These are phyloP conservation scores for Penicillium samsonianum DNA, from an alignment of 495 filamentous ascomycete species.

Conservation along the genomic window DNA sequence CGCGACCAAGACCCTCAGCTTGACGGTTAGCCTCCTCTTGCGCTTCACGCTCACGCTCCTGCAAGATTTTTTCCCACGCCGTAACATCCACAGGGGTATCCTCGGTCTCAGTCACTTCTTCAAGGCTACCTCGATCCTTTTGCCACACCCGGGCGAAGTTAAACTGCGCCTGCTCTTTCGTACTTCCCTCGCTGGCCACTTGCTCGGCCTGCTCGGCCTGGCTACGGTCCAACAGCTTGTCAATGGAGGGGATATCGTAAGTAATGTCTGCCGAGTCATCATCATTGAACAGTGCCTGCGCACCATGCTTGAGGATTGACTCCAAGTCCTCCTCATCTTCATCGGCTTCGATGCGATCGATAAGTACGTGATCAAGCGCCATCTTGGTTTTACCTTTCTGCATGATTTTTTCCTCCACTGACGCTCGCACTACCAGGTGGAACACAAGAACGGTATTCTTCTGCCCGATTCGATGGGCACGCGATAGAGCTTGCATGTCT, in stretches of 20 bases:
- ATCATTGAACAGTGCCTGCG: constrained; percentile 80
- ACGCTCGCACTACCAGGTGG: constrained; percentile 85
- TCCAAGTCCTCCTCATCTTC: constrained; percentile 80
- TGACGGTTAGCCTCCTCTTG: constrained; percentile 62
- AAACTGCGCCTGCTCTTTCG: constrained; percentile 58
- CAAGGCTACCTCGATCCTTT: constrained; percentile 69
- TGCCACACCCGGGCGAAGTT: constrained; percentile 92
- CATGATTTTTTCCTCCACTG: constrained; percentile 92
- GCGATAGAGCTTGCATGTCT: constrained; percentile 91
- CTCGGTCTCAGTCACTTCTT: constrained; percentile 57
- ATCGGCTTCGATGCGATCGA: constrained; percentile 81
- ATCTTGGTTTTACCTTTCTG: constrained; percentile 96
- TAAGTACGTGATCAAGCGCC: constrained; percentile 88
- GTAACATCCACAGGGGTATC: constrained; percentile 50
- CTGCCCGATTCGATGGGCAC: constrained; percentile 94
- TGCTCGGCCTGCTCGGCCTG: constrained; percentile 71
- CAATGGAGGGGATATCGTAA: constrained; percentile 79
- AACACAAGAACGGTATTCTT: constrained; percentile 94
- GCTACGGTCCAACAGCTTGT: constrained; percentile 84
- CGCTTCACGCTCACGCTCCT: constrained; percentile 76
- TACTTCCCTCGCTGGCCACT: constrained; percentile 51
- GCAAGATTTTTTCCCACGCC: constrained; percentile 87
- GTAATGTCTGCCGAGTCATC: constrained; percentile 63
- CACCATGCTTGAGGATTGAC: constrained; percentile 85
- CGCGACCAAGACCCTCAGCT: constrained; percentile 75